Evolutionary conservation across 805 yeast genomes (phyloP), one percentile per base, ranked within the genome.

Genomic region (Suhomyces emberorum): DNA sequence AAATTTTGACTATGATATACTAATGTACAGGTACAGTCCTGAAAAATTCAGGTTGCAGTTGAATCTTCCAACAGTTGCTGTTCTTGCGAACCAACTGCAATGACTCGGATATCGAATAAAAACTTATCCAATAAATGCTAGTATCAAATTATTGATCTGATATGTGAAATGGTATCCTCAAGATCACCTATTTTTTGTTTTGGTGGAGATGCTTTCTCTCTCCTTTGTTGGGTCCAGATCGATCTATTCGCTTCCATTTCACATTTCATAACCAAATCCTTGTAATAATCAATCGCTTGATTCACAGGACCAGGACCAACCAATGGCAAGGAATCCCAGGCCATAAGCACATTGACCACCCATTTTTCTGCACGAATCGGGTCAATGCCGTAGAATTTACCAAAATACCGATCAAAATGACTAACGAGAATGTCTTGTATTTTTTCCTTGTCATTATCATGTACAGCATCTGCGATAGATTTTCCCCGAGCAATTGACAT

Each of bases 381-480:
- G 14, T 24, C 26, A 2, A 32, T 24, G 9, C 39, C 43, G 28
- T 39, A 41, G 32, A 40, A 44, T 28, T 43, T 36, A 8, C 42
- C 45, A 28, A 44, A 41, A 28, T 25, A 44, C 25, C 48, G 46
- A 30, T 44, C 46, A 37, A 44, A 44, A 32, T 34, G 24, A 18
- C 37, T 34, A 14, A 29, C 43, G 29, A 44, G 22, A 1, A 35
- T 30, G 5, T 37, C 37, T 22, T 35, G 32, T 12, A 42, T 32
- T 11, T 29, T 29, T 23, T 37, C 36, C 15, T 39, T 41, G 22
- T 33, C 34, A 18, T 34, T 30, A 11, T 32, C 31, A 3, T 16
- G 20, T 9, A 36, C 42, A 8, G 28, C 33, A 14, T 25, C 32
- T 9, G 11, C 22, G 21, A 37, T 32, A 12, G 8, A 19, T 15